Conservation (phyloP, 345 rosid genomes). For the Lumnitzera littorea region DNA sequence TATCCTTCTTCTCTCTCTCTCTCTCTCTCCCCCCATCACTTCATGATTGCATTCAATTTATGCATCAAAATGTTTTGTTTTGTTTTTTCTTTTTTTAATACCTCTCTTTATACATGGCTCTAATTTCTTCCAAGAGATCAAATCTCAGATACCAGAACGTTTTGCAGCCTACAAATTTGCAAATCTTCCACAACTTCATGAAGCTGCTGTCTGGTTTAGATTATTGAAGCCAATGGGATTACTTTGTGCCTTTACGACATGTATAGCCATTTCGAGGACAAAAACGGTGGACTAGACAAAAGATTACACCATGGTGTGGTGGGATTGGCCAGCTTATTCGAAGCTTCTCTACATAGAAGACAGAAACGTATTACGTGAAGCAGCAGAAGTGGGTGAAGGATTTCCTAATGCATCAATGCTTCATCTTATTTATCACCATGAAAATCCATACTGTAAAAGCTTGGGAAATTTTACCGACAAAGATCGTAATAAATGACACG, state of each 20-base stretch:
- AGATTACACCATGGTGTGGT: background rate
- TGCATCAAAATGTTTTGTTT: background rate
- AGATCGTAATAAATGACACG: background rate
- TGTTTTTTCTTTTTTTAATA: no score
- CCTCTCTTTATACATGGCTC: no score
- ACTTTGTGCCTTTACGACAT: slow-evolving; percentile 27
- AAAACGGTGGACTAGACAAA: background rate
- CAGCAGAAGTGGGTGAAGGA: slow-evolving; percentile 11
- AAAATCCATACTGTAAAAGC: slow-evolving; percentile 8
- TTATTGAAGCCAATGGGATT: slow-evolving; percentile 31
- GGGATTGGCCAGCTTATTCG: slow-evolving; percentile 34
- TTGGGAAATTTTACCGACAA: slow-evolving; percentile 8
- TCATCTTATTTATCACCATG: slow-evolving; percentile 1
- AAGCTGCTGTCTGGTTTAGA: slow-evolving; percentile 29
- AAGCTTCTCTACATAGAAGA: slow-evolving; percentile 50
- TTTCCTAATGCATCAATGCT: background rate
- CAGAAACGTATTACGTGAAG: slow-evolving; percentile 35
- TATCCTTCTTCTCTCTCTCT: no score
- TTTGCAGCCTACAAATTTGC: no score
- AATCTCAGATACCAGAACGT: no score
- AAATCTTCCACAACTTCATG: slow-evolving; percentile 8
- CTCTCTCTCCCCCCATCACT: no score
- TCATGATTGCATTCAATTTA: background rate
- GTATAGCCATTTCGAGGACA: slow-evolving; percentile 21
- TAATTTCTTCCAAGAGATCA: no score